Evolutionary conservation across 108 stramenopile genomes (phyloP).

Genomic region (Nitzschia sp.): DNA sequence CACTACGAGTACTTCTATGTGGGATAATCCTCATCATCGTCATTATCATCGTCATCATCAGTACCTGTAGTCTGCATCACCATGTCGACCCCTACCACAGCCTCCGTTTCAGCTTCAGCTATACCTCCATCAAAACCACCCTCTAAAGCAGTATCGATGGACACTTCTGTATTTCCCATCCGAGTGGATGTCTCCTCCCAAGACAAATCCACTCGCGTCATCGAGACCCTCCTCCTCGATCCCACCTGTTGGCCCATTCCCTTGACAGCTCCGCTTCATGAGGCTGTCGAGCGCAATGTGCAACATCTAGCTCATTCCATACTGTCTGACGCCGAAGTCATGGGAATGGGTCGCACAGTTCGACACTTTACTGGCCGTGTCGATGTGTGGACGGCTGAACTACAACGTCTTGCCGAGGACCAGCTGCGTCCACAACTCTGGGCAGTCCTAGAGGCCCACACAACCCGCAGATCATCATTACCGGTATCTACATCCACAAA

Average conservation of each 20-base stretch:
- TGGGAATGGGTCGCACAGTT: conserved; percentile 63
- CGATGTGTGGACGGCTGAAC: conserved; percentile 51
- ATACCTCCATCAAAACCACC: too few species aligned
- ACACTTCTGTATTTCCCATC: conserved; percentile 24
- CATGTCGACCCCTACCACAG: too few species aligned
- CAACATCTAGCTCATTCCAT: conserved; percentile 55
- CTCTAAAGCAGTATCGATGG: too few species aligned
- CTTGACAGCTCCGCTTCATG: conserved; percentile 32
- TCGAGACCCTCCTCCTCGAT: conserved; percentile 67
- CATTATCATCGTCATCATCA: too few species aligned
- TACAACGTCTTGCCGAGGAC: conserved; percentile 45
- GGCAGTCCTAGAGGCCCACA: conserved; percentile 17
- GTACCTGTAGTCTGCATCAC: too few species aligned
- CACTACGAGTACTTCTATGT: too few species aligned
- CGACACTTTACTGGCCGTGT: conserved; percentile 68
- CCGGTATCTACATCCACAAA: background rate
- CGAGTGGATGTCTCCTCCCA: conserved; percentile 33
- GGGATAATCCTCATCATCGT: too few species aligned
- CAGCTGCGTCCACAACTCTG: conserved; percentile 61
- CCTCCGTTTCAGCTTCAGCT: too few species aligned
- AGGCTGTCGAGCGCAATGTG: conserved; percentile 54
- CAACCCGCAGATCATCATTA: background rate
- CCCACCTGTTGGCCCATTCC: conserved; percentile 67
- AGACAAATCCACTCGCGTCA: conserved; percentile 43
- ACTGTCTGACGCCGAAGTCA: conserved; percentile 68